A percentile compares a stretch with the other conserved stretches of the same genome.
These are phyloP conservation scores for Cryptosporidium sp. DNA, from an alignment of 169 alveolate genomes.

Conservation along the genomic window DNA sequence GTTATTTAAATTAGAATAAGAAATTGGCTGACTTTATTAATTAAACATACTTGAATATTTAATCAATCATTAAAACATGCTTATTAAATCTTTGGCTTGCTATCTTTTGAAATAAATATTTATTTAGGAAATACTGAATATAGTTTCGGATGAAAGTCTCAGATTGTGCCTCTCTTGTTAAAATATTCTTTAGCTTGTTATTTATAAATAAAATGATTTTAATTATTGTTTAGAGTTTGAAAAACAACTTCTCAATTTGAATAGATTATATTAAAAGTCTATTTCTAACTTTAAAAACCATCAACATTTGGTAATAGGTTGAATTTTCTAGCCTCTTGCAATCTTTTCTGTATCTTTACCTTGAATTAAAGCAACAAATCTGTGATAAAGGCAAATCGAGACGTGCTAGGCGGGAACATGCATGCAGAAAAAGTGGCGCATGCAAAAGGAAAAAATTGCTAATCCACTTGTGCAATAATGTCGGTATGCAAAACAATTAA, in stretches of 20 bases:
- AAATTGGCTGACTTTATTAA: background rate
- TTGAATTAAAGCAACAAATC: background rate
- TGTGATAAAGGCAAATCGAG: constrained; percentile 7
- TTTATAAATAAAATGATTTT: background rate
- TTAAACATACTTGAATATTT: background rate
- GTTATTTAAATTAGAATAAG: background rate
- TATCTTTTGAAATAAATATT: no score
- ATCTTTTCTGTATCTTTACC: no score
- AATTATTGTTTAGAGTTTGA: no score
- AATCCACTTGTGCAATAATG: constrained; percentile 65
- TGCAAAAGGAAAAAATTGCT: constrained; percentile 5
- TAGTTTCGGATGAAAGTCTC: no score
- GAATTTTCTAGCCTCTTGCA: background rate
- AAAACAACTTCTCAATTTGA: no score
- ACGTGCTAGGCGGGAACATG: constrained; percentile 38
- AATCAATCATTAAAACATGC: background rate
- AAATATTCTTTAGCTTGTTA: no score
- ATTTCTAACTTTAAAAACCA: no score
- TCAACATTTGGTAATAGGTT: no score
- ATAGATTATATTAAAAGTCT: no score
- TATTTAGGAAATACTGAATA: no score
- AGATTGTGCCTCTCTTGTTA: no score
- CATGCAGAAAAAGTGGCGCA: constrained; percentile 57
- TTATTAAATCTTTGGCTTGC: no score
- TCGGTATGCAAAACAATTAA: background rate